phyloP scores from a whole-genome alignment of 78 protist species.

The slime mould (Dictyostelium discoideum) region dicty_2.7 NC_007089.4:3382001-3382500 shows the following conservation, averaged over 20 bases:
- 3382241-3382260: constrained; percentile 72
- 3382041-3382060: not conserved
- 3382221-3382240: constrained; percentile 61
- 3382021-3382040: not conserved
- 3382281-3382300: constrained; percentile 52
- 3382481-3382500: constrained; percentile 81
- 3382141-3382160: constrained; percentile 78
- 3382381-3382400: too few species aligned
- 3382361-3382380: too few species aligned
- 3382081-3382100: constrained; percentile 86
- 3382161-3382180: constrained; percentile 79
- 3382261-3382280: constrained; percentile 47
- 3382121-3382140: constrained; percentile 54
- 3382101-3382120: constrained; percentile 74
- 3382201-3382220: constrained; percentile 39
- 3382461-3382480: constrained; percentile 82
- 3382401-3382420: not conserved
- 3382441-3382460: constrained; percentile 48
- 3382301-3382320: constrained; percentile 38
- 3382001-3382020: not conserved
- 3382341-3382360: too few species aligned
- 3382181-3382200: constrained; percentile 73
- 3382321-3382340: not conserved
- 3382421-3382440: not conserved
- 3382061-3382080: constrained; percentile 50